Conservation (phyloP, 1,139 yeast species). For the Torulaspora pretoriensis region DNA sequence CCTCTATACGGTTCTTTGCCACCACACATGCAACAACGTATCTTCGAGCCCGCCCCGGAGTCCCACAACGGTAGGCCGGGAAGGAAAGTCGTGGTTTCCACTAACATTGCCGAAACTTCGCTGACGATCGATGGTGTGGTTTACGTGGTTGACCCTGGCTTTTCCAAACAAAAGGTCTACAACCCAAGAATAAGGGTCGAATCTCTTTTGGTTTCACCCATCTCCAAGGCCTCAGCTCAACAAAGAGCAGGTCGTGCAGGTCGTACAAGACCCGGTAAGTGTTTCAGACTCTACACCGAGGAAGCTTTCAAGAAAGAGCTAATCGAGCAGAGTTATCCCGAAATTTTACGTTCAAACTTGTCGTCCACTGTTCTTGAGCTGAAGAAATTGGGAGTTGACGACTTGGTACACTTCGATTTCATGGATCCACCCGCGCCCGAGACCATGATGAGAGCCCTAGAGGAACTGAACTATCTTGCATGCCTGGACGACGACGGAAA, state of each 20-base stretch:
- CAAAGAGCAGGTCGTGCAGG: conserved; percentile 99
- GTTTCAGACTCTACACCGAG: conserved; percentile 93
- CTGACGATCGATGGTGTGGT: conserved; percentile 97
- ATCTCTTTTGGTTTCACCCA: conserved; percentile 89
- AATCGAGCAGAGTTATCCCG: conserved; percentile 94
- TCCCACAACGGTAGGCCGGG: conserved; percentile 74
- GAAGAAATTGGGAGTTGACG: conserved; percentile 91
- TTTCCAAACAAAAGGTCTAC: conserved; percentile 92
- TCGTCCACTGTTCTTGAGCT: conserved; percentile 89
- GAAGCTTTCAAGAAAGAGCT: conserved; percentile 93
- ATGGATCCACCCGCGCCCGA: conserved; percentile 99
- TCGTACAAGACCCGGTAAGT: conserved; percentile 97
- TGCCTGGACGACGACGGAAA: conserved; percentile 93
- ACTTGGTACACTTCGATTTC: conserved; percentile 93
- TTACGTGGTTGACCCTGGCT: conserved; percentile 96
- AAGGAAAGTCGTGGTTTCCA: conserved; percentile 87
- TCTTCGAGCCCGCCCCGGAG: conserved; percentile 82
- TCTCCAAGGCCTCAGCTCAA: conserved; percentile 95
- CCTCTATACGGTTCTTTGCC: conserved; percentile 96
- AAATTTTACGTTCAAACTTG: conserved; percentile 83
- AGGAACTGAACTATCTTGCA: conserved; percentile 83
- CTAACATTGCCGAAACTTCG: conserved; percentile 97
- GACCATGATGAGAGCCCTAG: conserved; percentile 98
- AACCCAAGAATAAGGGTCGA: conserved; percentile 96
- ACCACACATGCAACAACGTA: conserved; percentile 89